Percentiles rank a stretch among this genome's conserved stretches.
Conservation (phyloP, 1,139 yeast genomes). For the Magnusiomyces tetraspermus region DNA sequence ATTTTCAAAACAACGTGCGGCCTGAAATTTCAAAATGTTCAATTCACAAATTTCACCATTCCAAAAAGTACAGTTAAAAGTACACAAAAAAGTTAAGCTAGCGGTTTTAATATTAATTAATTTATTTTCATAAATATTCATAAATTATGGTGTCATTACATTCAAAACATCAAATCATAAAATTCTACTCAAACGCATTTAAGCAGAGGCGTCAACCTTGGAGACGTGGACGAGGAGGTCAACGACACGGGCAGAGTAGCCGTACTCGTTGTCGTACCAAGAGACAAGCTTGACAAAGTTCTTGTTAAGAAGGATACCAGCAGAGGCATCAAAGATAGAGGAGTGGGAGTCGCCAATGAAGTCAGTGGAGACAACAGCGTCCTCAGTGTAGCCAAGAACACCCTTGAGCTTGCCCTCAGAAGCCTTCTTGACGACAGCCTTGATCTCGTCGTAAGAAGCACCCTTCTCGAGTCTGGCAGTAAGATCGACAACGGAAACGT, state of each 20-base stretch:
- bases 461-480: conserved; percentile 60
- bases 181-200: neutral
- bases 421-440: conserved; percentile 54
- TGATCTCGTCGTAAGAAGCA: conserved; percentile 67
- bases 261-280: conserved; percentile 88
- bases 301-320: conserved; percentile 76
- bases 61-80: too few species aligned
- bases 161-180: conserved; percentile 5
- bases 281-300: conserved; percentile 77
- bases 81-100: too few species aligned
- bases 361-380: conserved; percentile 78
- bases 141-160: conserved; percentile 1
- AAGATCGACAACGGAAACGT: conserved; percentile 72
- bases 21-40: too few species aligned
- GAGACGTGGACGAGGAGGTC: conserved; percentile 75
- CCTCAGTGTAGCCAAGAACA: conserved; percentile 73
- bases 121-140: too few species aligned
- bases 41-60: too few species aligned
- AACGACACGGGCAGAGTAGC: conserved; percentile 87
- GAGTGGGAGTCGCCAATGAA: conserved; percentile 72
- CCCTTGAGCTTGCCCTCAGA: conserved; percentile 67
- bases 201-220: conserved; percentile 26
- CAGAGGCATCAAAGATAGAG: conserved; percentile 75
- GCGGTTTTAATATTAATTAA: too few species aligned
- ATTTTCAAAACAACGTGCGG: too few species aligned